Percentiles rank a stretch among this genome's conserved stretches.
Conservation (phyloP, 352 stramenopile species). For the Phytophthora tubulina region DNA sequence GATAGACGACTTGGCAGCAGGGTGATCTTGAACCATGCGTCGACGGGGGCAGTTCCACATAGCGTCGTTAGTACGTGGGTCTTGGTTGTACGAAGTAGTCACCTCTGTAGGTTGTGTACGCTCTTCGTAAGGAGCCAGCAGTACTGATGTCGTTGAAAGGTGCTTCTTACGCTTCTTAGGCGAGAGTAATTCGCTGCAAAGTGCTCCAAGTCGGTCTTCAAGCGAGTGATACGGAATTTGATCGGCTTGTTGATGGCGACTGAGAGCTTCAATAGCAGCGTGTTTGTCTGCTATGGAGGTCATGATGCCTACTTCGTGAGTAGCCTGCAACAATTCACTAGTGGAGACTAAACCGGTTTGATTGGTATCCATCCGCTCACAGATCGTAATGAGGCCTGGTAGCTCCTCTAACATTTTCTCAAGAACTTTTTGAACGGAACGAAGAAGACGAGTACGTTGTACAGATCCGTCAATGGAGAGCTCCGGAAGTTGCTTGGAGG, state of each 20-base stretch:
- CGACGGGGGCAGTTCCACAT: slow-evolving; percentile 76
- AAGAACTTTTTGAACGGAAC: slow-evolving; percentile 78
- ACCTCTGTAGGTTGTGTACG: slow-evolving; percentile 26
- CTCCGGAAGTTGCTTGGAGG: slow-evolving; percentile 43
- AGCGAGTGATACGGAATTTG: slow-evolving; percentile 61
- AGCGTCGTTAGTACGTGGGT: slow-evolving; percentile 48
- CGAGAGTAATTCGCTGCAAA: slow-evolving; percentile 76
- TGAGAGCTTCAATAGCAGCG: slow-evolving; percentile 57
- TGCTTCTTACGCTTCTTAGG: slow-evolving; percentile 76
- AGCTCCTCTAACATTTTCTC: slow-evolving; percentile 71
- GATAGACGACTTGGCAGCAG: slow-evolving; percentile 65
- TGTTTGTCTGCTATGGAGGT: slow-evolving; percentile 67
- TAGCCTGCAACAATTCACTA: slow-evolving; percentile 59
- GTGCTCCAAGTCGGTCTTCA: slow-evolving; percentile 50
- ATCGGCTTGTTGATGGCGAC: slow-evolving; percentile 19
- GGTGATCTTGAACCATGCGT: slow-evolving; percentile 70
- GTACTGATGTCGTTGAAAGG: slow-evolving; percentile 72
- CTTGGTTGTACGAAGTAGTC: slow-evolving; percentile 27
- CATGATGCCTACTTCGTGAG: slow-evolving; percentile 70
- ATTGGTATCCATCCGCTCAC: slow-evolving; percentile 52
- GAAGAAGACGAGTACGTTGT: slow-evolving; percentile 33
- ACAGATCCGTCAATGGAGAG: slow-evolving; percentile 36
- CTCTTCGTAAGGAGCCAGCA: slow-evolving; percentile 70
- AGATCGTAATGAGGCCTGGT: slow-evolving; percentile 55
- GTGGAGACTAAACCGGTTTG: slow-evolving; percentile 55